Percentiles rank a stretch among this genome's conserved stretches.
These are phyloP conservation scores for Geotrichum reessii DNA, from an alignment of 1,139 yeast species.

Conservation along the genomic window DNA sequence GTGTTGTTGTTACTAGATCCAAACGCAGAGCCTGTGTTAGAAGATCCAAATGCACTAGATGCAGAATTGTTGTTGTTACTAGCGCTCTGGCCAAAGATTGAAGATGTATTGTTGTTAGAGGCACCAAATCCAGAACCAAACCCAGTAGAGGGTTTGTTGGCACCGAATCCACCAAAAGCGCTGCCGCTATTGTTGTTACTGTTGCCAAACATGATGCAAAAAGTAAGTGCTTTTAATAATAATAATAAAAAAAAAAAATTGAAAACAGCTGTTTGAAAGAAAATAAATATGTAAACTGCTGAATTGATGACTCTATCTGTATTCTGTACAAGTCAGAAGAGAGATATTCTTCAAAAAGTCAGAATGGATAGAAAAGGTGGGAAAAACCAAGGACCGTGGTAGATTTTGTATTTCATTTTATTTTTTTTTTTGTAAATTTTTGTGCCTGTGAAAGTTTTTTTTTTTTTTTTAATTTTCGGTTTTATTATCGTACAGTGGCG, in stretches of 20 bases:
- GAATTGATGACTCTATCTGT: not conserved
- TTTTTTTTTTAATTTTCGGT: too few species aligned
- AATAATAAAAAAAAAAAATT: too few species aligned
- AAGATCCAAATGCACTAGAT: constrained; percentile 30
- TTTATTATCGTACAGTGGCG: too few species aligned
- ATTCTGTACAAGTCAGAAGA: not conserved
- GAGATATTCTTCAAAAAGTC: not conserved
- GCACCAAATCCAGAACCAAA: constrained; percentile 27
- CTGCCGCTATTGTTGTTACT: constrained; percentile 5
- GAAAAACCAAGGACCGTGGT: not conserved
- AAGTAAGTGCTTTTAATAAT: too few species aligned
- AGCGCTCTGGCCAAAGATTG: constrained; percentile 38
- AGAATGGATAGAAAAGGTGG: not conserved
- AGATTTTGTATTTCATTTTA: too few species aligned
- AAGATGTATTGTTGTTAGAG: constrained; percentile 21
- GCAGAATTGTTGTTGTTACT: constrained; percentile 24
- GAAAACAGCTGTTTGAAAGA: too few species aligned
- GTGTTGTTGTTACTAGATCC: constrained; percentile 10
- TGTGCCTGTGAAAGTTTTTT: not conserved
- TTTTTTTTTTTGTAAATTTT: too few species aligned
- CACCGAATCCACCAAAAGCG: constrained; percentile 16
- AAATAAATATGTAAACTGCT: not conserved
- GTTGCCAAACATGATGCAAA: constrained; percentile 6
- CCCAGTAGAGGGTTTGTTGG: constrained; percentile 21
- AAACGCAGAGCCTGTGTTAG: constrained; percentile 24